Percentiles rank a stretch among this genome's conserved stretches.
phyloP scores from a whole-genome alignment of 1,284 basidiomycete genomes.

The Waitea zeae region DNA sequence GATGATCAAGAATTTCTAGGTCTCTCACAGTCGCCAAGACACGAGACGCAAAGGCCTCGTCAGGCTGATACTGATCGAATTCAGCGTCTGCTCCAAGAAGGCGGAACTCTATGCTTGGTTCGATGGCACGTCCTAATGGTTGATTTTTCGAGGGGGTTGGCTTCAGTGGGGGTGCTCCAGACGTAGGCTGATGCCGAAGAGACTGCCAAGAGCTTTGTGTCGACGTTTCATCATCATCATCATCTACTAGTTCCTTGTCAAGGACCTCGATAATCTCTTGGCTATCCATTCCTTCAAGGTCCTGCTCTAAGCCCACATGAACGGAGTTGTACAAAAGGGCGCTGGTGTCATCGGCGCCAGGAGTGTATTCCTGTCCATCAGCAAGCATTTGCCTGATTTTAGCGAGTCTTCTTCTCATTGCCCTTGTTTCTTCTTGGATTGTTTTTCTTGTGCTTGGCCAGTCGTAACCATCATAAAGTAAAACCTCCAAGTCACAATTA shows the following conservation, averaged over 20 bases:
- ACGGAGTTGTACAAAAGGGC: conserved; percentile 85
- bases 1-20: conserved; percentile 88
- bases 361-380: conserved; percentile 77
- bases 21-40: conserved; percentile 50
- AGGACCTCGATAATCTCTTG: conserved; percentile 75
- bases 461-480: conserved; percentile 87
- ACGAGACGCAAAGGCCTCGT: conserved; percentile 42
- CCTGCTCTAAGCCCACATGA: conserved; percentile 70
- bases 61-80: conserved; percentile 44
- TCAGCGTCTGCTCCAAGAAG: conserved; percentile 51
- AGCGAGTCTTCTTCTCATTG: conserved; percentile 73
- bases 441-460: conserved; percentile 75
- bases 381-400: conserved; percentile 93
- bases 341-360: conserved; percentile 62
- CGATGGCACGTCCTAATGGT: conserved; percentile 59
- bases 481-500: conserved; percentile 44
- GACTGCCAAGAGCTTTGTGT: conserved; percentile 82
- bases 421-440: conserved; percentile 80
- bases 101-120: conserved; percentile 74
- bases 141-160: conserved; percentile 22
- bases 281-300: conserved; percentile 57
- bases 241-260: conserved; percentile 74
- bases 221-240: conserved; percentile 32
- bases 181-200: conserved; percentile 23
- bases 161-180: conserved; percentile 19